Conservation (phyloP, 1,139 yeast species). For the Meyerozyma guilliermondii region DNA sequence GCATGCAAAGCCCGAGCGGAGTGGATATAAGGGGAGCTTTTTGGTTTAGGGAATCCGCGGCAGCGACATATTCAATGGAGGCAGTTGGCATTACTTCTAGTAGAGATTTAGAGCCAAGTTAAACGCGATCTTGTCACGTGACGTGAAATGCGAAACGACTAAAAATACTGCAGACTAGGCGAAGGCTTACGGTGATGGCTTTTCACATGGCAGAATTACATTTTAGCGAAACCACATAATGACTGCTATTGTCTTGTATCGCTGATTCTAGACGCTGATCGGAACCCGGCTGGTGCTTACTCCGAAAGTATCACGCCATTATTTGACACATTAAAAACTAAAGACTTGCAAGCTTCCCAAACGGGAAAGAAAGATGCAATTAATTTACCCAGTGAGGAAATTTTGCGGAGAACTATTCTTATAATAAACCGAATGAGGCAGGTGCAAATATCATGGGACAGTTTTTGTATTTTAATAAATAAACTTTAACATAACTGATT, state of each 20-base stretch:
- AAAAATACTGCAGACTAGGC: too few relatives aligned
- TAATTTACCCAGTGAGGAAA: not conserved
- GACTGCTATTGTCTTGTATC: too few relatives aligned
- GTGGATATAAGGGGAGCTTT: slow-evolving; percentile 30
- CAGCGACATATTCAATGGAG: not conserved
- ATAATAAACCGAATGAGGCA: not conserved
- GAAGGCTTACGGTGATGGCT: too few relatives aligned
- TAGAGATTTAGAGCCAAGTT: not conserved
- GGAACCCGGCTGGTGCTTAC: too few relatives aligned
- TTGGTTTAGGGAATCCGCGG: not conserved
- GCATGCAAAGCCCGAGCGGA: slow-evolving; percentile 49
- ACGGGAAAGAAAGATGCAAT: not conserved
- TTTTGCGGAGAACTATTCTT: not conserved
- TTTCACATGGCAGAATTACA: too few relatives aligned
- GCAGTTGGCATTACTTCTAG: not conserved
- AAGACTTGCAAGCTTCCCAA: too few relatives aligned
- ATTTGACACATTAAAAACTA: too few relatives aligned
- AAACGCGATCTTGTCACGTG: not conserved
- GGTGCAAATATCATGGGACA: not conserved
- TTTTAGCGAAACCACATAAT: too few relatives aligned
- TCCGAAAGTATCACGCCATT: too few relatives aligned
- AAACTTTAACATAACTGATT: not conserved
- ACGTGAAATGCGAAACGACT: not conserved
- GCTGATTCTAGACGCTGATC: too few relatives aligned
- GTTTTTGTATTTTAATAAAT: not conserved